phyloP scores from a whole-genome alignment of 148 eudicot genomes.

The Linanthus parryae region DNA sequence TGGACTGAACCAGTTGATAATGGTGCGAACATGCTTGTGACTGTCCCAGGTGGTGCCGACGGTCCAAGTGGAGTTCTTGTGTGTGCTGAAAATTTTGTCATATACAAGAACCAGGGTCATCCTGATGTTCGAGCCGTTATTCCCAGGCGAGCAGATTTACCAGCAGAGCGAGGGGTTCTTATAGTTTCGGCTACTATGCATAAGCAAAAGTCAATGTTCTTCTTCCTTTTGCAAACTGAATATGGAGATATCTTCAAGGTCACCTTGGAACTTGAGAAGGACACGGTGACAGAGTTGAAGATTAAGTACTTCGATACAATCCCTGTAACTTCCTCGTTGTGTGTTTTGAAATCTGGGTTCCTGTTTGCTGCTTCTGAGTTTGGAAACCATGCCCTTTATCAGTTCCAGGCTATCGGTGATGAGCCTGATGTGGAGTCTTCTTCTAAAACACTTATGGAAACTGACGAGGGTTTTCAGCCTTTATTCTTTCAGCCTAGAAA shows the following conservation, averaged over 20 bases:
- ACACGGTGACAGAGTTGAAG: conserved; percentile 69
- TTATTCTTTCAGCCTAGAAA: conserved; percentile 83
- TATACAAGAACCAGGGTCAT: conserved; percentile 94
- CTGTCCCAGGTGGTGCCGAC: conserved; percentile 96
- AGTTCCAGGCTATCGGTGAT: conserved; percentile 97
- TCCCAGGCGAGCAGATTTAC: conserved; percentile 86
- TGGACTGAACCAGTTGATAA: conserved; percentile 97
- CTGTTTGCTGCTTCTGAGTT: conserved; percentile 96
- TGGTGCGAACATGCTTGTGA: conserved; percentile 94
- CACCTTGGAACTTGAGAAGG: conserved; percentile 68
- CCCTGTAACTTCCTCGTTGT: conserved; percentile 77
- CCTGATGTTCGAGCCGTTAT: conserved; percentile 88
- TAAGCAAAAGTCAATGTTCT: conserved; percentile 87
- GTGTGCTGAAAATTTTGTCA: conserved; percentile 95
- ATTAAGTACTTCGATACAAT: conserved; percentile 95
- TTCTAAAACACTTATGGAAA: conserved; percentile 71
- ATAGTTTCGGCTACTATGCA: conserved; percentile 89
- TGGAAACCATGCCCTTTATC: conserved; percentile 95
- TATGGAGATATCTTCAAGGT: conserved; percentile 96
- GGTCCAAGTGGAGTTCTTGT: conserved; percentile 99
- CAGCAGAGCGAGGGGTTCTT: conserved; percentile 84
- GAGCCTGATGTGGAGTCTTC: conserved; percentile 92
- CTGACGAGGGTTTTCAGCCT: conserved; percentile 91
- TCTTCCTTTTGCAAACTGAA: conserved; percentile 87
- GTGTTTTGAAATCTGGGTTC: conserved; percentile 85